Conservation (phyloP, 345 rosid genomes). For the Cardamine chenopodiifolia region DNA sequence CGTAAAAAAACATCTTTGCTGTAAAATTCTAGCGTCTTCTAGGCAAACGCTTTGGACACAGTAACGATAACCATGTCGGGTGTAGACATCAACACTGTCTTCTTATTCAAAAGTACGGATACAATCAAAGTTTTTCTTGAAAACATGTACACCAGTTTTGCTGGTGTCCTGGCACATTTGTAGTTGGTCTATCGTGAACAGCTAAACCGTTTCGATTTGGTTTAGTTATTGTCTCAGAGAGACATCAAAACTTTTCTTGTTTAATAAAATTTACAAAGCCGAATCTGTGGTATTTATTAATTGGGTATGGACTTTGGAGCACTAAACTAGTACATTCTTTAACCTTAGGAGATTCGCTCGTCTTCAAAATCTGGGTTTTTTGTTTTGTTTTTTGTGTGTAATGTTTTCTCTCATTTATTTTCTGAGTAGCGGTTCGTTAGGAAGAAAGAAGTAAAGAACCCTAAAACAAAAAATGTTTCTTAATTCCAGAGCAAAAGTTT, state of each 20-base stretch:
- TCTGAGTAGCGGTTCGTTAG: not conserved
- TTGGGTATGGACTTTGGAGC: not conserved
- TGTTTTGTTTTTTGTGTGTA: too few species aligned
- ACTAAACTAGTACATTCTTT: not conserved
- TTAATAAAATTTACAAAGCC: not conserved
- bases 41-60: not conserved
- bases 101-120: too few species aligned
- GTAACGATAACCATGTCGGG: not conserved
- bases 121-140: not conserved
- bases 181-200: not conserved
- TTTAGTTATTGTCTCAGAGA: not conserved
- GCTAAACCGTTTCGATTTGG: not conserved
- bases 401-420: not conserved
- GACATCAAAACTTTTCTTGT: too few species aligned
- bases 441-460: not conserved
- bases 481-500: constrained; percentile 27
- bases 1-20: too few species aligned
- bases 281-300: not conserved
- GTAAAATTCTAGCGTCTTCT: not conserved
- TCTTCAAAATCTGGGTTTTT: not conserved
- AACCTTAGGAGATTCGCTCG: not conserved
- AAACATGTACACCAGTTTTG: not conserved
- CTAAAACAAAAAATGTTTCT: constrained; percentile 9
- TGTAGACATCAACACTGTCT: not conserved
- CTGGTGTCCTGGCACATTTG: not conserved